These are phyloP conservation scores for Colletotrichum kahawae DNA, from an alignment of 2,329 filamentous ascomycete genomes.

Conservation along the genomic window DNA sequence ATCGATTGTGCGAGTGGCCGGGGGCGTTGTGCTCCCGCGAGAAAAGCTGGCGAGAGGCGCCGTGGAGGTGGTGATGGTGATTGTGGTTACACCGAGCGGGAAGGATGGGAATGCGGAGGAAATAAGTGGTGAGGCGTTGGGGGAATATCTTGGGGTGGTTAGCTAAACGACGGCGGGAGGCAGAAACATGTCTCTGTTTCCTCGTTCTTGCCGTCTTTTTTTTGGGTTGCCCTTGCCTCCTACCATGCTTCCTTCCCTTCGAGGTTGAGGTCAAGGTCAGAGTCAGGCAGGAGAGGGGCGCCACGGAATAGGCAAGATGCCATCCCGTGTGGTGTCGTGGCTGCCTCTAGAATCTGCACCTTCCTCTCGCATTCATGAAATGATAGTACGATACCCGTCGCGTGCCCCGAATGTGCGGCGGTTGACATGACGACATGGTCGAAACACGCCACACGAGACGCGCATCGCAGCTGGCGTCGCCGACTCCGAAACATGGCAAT, in stretches of 20 bases:
- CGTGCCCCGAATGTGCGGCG: neutral
- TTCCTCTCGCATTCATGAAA: neutral
- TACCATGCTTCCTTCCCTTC: neutral
- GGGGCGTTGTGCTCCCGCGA: neutral
- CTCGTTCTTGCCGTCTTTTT: neutral
- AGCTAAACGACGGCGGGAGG: neutral
- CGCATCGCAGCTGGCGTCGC: neutral
- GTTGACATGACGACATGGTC: constrained; percentile 13
- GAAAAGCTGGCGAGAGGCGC: neutral
- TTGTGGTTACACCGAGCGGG: neutral
- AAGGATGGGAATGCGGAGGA: neutral
- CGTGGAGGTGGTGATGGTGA: neutral
- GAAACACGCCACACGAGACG: neutral
- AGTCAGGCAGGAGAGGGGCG: neutral
- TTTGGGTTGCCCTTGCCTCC: neutral
- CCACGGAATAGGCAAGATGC: neutral
- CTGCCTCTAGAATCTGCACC: neutral
- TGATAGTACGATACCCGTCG: neutral
- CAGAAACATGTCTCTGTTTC: neutral
- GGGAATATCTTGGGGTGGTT: neutral
- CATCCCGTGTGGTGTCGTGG: neutral
- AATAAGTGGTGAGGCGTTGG: neutral
- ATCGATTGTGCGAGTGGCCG: neutral
- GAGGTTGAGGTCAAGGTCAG: neutral
- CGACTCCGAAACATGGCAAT: neutral